Conservation (phyloP, 179 eudicot species). For the Dionaea muscipula region DNA sequence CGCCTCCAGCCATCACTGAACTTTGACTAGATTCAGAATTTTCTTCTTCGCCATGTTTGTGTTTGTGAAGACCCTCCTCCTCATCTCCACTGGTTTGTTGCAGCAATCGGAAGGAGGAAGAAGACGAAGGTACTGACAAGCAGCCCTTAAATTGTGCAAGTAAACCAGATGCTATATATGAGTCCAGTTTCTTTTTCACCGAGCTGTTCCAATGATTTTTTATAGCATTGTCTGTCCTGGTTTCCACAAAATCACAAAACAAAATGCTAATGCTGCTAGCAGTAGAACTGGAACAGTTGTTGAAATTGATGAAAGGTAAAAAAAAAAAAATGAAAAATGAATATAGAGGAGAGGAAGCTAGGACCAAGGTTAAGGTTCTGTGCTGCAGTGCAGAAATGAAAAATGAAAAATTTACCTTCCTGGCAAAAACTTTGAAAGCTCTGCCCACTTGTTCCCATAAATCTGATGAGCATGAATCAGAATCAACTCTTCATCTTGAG, state of each 20-base stretch:
- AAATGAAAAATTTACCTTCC: conserved; percentile 54
- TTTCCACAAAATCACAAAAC: conserved; percentile 12
- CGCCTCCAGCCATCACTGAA: conserved; percentile 35
- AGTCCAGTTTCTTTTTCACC: conserved; percentile 81
- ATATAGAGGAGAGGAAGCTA: conserved; percentile 64
- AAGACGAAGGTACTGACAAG: conserved; percentile 29
- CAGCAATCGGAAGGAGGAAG: conserved; percentile 38
- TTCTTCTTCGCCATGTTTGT: conserved; percentile 46
- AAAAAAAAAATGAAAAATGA: too few species aligned
- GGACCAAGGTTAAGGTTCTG: too few species aligned
- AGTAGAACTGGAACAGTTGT: too few species aligned
- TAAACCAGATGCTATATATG: conserved; percentile 71
- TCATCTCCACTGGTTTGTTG: conserved; percentile 49
- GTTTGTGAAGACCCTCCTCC: conserved; percentile 39
- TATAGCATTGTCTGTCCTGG: conserved; percentile 93
- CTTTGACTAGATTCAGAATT: conserved; percentile 66
- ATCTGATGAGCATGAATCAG: conserved; percentile 80
- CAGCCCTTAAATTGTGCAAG: conserved; percentile 63
- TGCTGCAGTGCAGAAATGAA: too few species aligned
- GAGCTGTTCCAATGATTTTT: conserved; percentile 99
- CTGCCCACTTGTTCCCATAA: conserved; percentile 97
- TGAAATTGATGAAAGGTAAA: too few species aligned
- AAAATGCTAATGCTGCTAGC: too few species aligned
- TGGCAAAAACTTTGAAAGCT: conserved; percentile 71
- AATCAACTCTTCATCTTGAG: conserved; percentile 85